These are phyloP conservation scores for Spathaspora gorwiae DNA, from an alignment of 805 yeast genomes.

Conservation along the genomic window DNA sequence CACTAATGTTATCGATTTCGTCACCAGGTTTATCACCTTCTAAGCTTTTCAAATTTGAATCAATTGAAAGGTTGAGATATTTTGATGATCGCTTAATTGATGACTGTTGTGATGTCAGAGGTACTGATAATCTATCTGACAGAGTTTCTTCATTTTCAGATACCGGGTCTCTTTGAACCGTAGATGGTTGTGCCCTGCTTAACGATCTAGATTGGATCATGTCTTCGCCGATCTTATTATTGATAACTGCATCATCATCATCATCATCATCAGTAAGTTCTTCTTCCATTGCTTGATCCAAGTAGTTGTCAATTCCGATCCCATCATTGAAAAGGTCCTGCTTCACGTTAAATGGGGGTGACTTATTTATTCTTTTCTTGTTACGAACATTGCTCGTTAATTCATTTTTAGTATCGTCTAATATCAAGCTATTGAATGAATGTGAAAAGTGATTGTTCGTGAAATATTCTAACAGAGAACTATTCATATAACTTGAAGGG, in stretches of 20 bases:
- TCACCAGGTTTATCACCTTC: slow-evolving; percentile 2
- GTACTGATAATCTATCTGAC: not conserved
- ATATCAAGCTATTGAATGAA: slow-evolving; percentile 39
- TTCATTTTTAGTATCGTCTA: slow-evolving; percentile 23
- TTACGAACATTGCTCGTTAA: not conserved
- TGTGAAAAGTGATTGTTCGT: slow-evolving; percentile 38
- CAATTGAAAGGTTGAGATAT: slow-evolving; percentile 37
- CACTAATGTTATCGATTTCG: slow-evolving; percentile 21
- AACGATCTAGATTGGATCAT: not conserved
- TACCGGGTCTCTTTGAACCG: not conserved
- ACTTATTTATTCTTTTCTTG: slow-evolving; percentile 28
- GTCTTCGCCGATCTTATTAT: slow-evolving; percentile 9
- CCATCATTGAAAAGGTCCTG: slow-evolving; percentile 19
- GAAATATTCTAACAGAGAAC: slow-evolving; percentile 22
- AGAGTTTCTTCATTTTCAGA: not conserved
- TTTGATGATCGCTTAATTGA: slow-evolving; percentile 40
- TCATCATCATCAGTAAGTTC: slow-evolving; percentile 10
- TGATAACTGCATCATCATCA: slow-evolving; percentile 8
- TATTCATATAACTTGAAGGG: slow-evolving; percentile 2
- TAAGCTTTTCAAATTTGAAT: slow-evolving; percentile 13
- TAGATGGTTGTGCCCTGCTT: not conserved
- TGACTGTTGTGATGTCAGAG: slow-evolving; percentile 8
- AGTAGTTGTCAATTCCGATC: slow-evolving; percentile 14
- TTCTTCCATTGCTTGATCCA: slow-evolving; percentile 11
- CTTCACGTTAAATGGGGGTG: slow-evolving; percentile 40